Conservation (phyloP, 176 grass and related monocot species). For the Stipa capillata region DNA sequence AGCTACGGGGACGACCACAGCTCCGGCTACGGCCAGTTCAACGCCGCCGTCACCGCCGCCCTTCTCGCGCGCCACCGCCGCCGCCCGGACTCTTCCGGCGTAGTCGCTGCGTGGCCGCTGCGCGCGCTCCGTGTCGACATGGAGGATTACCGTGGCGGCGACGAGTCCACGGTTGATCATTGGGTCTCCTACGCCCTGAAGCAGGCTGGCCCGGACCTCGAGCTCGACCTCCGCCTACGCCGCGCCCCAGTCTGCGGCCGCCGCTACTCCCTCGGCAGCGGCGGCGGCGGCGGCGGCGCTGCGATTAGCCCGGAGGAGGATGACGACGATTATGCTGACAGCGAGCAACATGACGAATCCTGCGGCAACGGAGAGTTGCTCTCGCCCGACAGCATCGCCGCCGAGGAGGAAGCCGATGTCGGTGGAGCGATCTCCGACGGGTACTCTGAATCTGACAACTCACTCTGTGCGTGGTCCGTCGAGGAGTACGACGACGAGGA, state of each 20-base stretch:
- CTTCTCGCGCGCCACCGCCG: background rate
- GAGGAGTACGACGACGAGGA: no score
- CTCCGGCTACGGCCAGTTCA: background rate
- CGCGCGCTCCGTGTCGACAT: conserved; percentile 2
- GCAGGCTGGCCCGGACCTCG: background rate
- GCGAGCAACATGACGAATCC: no score
- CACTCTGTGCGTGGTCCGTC: no score
- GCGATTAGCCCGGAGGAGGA: no score
- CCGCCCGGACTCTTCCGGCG: no score
- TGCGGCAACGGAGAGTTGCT: no score
- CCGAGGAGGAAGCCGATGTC: no score
- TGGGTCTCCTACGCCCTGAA: background rate
- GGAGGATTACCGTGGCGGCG: background rate
- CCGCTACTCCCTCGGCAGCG: background rate
- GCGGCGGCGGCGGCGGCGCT: no score
- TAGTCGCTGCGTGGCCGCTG: background rate
- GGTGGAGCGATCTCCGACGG: no score
- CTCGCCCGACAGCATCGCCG: no score
- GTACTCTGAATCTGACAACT: no score
- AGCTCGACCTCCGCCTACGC: background rate
- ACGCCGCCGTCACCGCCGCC: background rate
- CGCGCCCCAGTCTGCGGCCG: background rate
- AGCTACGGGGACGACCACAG: background rate
- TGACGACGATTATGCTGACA: no score
- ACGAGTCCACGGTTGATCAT: background rate